Conservation (phyloP, 768 basidiomycete genomes). For the Vishniacozyma victoriae region DNA sequence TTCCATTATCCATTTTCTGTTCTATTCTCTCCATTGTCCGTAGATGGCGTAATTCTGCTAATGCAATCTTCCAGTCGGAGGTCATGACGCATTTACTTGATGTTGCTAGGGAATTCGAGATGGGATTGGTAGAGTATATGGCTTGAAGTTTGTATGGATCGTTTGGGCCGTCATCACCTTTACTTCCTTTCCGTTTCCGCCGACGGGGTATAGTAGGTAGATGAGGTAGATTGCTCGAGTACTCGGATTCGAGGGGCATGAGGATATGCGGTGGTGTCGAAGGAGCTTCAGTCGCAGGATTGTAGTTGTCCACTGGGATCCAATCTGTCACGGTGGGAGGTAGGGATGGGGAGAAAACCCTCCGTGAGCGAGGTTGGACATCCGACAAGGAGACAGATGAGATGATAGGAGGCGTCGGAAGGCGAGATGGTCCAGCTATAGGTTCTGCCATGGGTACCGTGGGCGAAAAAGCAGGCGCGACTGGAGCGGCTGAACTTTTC, state of each 20-base stretch:
- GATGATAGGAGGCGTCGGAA: neutral
- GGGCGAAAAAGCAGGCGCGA: constrained; percentile 1
- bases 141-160: constrained; percentile 33
- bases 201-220: constrained; percentile 25
- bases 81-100: constrained; percentile 43
- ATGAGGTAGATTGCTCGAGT: constrained; percentile 23
- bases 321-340: constrained; percentile 18
- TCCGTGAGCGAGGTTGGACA: constrained; percentile 12
- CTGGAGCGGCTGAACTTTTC: neutral
- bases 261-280: constrained; percentile 14
- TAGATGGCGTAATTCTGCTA: constrained; percentile 68
- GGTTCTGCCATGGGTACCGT: neutral
- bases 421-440: neutral
- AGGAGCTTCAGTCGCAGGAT: constrained; percentile 13
- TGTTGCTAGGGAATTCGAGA: constrained; percentile 30
- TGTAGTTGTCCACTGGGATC: constrained; percentile 30
- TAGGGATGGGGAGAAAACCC: constrained; percentile 8
- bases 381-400: constrained; percentile 10
- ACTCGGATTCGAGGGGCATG: constrained; percentile 34
- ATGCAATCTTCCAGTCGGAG: constrained; percentile 58
- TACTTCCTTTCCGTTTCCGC: constrained; percentile 10
- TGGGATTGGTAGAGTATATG: constrained; percentile 33
- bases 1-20: constrained; percentile 64
- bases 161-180: constrained; percentile 15
- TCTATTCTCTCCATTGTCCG: constrained; percentile 82